Conservation (phyloP, 495 filamentous ascomycete species). For the Lepidopterella palustris region DNA sequence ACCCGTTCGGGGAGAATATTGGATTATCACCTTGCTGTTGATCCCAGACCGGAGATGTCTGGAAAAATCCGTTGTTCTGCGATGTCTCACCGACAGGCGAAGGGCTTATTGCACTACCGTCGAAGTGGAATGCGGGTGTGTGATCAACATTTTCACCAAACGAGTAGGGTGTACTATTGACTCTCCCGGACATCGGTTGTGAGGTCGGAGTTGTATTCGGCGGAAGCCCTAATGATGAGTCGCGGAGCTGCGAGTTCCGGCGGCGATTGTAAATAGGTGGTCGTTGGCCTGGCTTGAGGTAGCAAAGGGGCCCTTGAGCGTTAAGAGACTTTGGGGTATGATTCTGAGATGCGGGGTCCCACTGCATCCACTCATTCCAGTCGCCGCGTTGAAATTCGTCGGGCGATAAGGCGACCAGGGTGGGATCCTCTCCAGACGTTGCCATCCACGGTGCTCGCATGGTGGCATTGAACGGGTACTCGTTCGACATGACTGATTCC, state of each 20-base stretch:
- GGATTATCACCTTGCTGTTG: conserved; percentile 14
- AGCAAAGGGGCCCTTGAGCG: conserved; percentile 18
- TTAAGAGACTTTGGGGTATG: conserved; percentile 14
- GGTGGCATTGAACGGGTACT: conserved; percentile 10
- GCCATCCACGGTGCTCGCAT: conserved; percentile 16
- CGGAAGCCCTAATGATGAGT: conserved; percentile 4
- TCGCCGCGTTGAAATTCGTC: conserved; percentile 14
- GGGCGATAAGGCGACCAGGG: conserved; percentile 7
- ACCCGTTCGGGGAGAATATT: conserved; percentile 17
- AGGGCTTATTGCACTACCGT: conserved; percentile 16
- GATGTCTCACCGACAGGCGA: conserved; percentile 6
- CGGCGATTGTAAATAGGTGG: conserved; percentile 21
- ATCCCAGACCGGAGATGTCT: conserved; percentile 26
- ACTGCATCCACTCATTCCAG: conserved; percentile 36
- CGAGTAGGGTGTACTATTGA: conserved; percentile 8
- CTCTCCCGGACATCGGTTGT: neutral
- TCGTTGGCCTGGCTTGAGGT: conserved; percentile 26
- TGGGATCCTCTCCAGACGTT: conserved; percentile 15
- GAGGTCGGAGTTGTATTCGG: conserved; percentile 3
- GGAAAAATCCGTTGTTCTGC: conserved; percentile 16
- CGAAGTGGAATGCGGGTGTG: conserved; percentile 22
- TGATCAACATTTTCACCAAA: conserved; percentile 17
- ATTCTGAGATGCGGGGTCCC: conserved; percentile 29
- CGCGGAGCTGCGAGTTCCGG: conserved; percentile 16
- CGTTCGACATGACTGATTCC: conserved; percentile 17